Evolutionary conservation across 768 basidiomycete species (phyloP).

Genomic region (Phaeotremella skinneri): DNA sequence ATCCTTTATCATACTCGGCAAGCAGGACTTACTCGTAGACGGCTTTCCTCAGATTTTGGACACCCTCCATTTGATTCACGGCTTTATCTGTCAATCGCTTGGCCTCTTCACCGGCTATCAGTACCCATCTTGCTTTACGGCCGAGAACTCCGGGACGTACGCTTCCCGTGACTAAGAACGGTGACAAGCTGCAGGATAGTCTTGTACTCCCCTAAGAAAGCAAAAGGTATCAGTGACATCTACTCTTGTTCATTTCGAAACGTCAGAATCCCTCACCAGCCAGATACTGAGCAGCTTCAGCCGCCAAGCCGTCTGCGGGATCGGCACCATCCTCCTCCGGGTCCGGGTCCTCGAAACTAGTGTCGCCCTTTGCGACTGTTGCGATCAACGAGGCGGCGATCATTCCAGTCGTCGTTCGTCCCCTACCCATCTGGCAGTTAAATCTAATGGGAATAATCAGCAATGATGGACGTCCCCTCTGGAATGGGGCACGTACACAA

Average conservation of each 20-base stretch:
- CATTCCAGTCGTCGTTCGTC: slow-evolving; percentile 91
- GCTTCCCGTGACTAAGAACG: slow-evolving; percentile 84
- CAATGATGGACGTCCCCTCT: neutral
- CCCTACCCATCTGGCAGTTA: slow-evolving; percentile 89
- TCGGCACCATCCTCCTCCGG: slow-evolving; percentile 62
- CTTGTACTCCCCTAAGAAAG: slow-evolving; percentile 84
- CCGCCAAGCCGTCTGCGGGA: slow-evolving; percentile 52
- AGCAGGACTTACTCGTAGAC: slow-evolving; percentile 75
- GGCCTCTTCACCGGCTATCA: slow-evolving; percentile 54
- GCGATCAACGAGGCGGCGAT: slow-evolving; percentile 82
- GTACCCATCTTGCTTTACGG: neutral
- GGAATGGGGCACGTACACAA: slow-evolving; percentile 35
- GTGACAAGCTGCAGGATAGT: slow-evolving; percentile 91
- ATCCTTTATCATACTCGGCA: slow-evolving; percentile 1
- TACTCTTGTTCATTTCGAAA: neutral
- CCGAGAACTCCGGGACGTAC: slow-evolving; percentile 37
- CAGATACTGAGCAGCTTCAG: slow-evolving; percentile 83
- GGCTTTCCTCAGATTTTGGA: slow-evolving; percentile 92
- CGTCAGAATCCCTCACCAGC: slow-evolving; percentile 60
- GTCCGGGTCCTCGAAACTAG: slow-evolving; percentile 33
- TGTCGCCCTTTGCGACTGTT: slow-evolving; percentile 54
- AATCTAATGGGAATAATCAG: slow-evolving; percentile 54
- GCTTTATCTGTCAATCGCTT: slow-evolving; percentile 85
- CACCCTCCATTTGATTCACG: slow-evolving; percentile 85
- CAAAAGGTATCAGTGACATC: slow-evolving; percentile 5